Percentiles rank a stretch among this genome's conserved stretches.
Evolutionary conservation across 805 yeast species (phyloP).

Genomic region (Torulaspora microellipsoides): DNA sequence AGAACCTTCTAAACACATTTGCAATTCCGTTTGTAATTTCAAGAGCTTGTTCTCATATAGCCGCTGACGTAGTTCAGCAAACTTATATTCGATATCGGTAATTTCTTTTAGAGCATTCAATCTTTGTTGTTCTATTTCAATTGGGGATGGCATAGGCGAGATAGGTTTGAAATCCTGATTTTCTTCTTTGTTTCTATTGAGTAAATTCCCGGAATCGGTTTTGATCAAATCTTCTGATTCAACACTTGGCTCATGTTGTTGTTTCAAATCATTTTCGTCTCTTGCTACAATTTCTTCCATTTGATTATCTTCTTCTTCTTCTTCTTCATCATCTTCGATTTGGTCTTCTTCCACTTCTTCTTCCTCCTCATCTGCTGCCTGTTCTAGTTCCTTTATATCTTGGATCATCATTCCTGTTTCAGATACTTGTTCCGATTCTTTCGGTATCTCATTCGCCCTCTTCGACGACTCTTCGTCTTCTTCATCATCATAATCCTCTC

Average conservation of each 20-base stretch:
- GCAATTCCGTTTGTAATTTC: slow-evolving; percentile 74
- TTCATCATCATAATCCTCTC: slow-evolving; percentile 14
- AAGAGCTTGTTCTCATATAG: slow-evolving; percentile 78
- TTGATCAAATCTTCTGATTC: neutral
- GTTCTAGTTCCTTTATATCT: slow-evolving; percentile 15
- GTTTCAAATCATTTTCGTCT: slow-evolving; percentile 1
- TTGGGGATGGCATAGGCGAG: slow-evolving; percentile 21
- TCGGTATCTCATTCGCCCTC: slow-evolving; percentile 5
- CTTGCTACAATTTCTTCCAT: slow-evolving; percentile 13
- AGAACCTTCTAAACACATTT: slow-evolving; percentile 80
- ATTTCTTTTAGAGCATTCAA: slow-evolving; percentile 49
- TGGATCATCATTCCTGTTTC: slow-evolving; percentile 7
- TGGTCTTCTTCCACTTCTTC: slow-evolving; percentile 26
- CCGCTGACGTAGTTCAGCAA: slow-evolving; percentile 80
- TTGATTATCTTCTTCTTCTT: slow-evolving; percentile 11
- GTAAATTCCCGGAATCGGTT: slow-evolving; percentile 1
- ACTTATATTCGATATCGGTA: slow-evolving; percentile 76
- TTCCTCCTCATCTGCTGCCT: slow-evolving; percentile 18
- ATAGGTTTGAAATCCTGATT: slow-evolving; percentile 8
- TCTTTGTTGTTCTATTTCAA: slow-evolving; percentile 30
- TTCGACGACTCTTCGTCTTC: slow-evolving; percentile 5
- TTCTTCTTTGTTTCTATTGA: slow-evolving; percentile 15
- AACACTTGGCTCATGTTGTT: slow-evolving; percentile 4
- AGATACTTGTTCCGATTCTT: slow-evolving; percentile 11
- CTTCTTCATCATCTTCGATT: slow-evolving; percentile 13